Base-by-base conservation (phyloP, 2,329 filamentous ascomycete genomes). In the Paraphoma chrysanthemicola region DNA sequence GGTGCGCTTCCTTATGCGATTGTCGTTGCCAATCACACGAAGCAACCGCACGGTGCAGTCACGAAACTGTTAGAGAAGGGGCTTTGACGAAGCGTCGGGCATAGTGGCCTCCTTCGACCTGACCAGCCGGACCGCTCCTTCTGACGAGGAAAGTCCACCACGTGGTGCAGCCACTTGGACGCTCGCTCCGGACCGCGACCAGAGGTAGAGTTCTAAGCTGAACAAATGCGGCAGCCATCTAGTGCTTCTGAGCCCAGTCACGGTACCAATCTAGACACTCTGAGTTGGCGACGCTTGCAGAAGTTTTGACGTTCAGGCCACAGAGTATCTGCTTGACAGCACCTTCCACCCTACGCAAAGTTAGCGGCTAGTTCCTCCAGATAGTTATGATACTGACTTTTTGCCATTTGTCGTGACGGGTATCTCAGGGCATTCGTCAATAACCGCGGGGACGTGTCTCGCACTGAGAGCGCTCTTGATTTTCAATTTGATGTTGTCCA, bases 301-400 rank as follows among this genome's bases (percentile, higher is more conserved):
- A 93, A 0, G 92, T 95, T 81, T 93, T 93, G 63, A 97, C 88
- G 50, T 91, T 86, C 77, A 93, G 81, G 0, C 93, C 94, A 29
- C 92, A 96, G 1, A 99, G 80, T 44, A 98, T 97, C 78, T 97
- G 93, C 82, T 98, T 98, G 6, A 98, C 94, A 0, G 92, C 92
- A 46, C 96, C 93, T 76, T 99, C 94, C 57, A 99, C 92, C 78
- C 89, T 91, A 39, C 4, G n/a, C 14, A 31, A 5, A 7, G 49
- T 67, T 51, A 69, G 62, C 45, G 3, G 12, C 6, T 29, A 30
- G 23, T 49, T 6, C 2, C 11, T 33, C 16, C 12, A 2, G 8
- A 6, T 10, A 3, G 41, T 33, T 3, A 31, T 4, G 6, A 36
- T 23, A 84, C 88, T 80, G 78, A 91, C 88, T 98, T 99, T 82